Conservation (phyloP, 352 stramenopile species). For the Sclerospora graminicola region DNA sequence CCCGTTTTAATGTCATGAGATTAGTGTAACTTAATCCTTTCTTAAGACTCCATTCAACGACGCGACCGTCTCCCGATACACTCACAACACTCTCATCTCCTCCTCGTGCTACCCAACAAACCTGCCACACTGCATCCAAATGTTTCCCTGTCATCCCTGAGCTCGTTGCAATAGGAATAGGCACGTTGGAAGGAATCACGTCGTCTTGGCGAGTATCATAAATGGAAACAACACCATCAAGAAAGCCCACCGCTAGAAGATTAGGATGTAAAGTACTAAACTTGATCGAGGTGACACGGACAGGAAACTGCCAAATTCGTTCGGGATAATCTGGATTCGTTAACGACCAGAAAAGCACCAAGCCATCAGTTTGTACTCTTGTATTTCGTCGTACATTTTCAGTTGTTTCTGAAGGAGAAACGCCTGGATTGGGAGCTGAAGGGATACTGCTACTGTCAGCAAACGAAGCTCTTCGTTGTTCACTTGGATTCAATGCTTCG, state of each 20-base stretch:
- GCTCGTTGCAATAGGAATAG: slow-evolving; percentile 43
- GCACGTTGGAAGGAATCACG: slow-evolving; percentile 11
- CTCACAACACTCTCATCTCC: too few species aligned
- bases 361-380: slow-evolving; percentile 30
- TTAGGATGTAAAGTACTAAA: slow-evolving; percentile 84
- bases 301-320: slow-evolving; percentile 68
- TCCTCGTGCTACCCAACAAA: too few species aligned
- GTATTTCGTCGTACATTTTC: too few species aligned
- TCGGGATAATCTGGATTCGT: slow-evolving; percentile 89
- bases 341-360: slow-evolving; percentile 91
- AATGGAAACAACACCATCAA: slow-evolving; percentile 84
- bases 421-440: too few species aligned
- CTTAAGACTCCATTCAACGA: too few species aligned
- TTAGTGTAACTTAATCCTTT: too few species aligned
- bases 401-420: too few species aligned
- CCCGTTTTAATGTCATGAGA: too few species aligned
- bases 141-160: slow-evolving; percentile 63
- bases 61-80: too few species aligned
- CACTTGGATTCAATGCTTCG: too few species aligned
- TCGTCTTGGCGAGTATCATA: slow-evolving; percentile 83
- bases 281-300: slow-evolving; percentile 82
- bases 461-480: too few species aligned
- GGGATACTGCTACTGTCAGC: too few species aligned
- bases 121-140: slow-evolving; percentile 87
- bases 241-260: slow-evolving; percentile 84